A percentile compares a stretch with the other conserved stretches of the same genome.
Evolutionary conservation across 1,284 basidiomycete species (phyloP).

Genomic region (Peniophora sp.): DNA sequence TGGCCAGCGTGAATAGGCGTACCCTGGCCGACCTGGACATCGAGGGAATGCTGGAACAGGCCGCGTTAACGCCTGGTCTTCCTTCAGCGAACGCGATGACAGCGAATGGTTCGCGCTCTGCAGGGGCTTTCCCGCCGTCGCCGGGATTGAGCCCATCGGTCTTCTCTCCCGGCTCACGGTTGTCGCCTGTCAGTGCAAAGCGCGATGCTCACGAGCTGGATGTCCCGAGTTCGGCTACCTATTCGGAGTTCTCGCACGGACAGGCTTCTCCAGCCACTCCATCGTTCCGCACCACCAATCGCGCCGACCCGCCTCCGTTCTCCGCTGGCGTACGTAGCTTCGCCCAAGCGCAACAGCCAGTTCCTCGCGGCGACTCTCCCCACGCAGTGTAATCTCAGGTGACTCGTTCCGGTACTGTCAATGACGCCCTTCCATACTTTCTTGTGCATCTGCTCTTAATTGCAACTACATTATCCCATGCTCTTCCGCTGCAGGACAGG

Average conservation of each 20-base stretch:
- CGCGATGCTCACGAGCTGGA: background rate
- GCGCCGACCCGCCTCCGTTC: background rate
- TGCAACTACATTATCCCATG: too few relatives aligned
- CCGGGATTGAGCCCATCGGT: background rate
- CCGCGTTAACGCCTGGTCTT: constrained; percentile 24
- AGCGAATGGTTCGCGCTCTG: background rate
- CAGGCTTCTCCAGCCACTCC: background rate
- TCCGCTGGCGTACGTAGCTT: background rate
- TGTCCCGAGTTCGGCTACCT: background rate
- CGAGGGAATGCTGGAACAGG: constrained; percentile 45
- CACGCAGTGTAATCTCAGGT: too few relatives aligned
- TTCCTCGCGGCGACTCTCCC: too few relatives aligned
- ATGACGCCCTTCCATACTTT: too few relatives aligned
- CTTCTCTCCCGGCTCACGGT: background rate
- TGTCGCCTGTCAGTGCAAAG: background rate
- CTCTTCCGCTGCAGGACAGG: too few relatives aligned
- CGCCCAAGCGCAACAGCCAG: too few relatives aligned
- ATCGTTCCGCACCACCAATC: background rate
- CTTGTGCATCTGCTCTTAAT: too few relatives aligned
- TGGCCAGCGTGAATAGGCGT: constrained; percentile 4
- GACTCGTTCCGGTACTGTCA: too few relatives aligned
- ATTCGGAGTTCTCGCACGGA: background rate
- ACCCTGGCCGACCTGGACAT: constrained; percentile 35
- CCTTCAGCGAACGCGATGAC: constrained; percentile 7
- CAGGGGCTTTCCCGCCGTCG: background rate